These are phyloP conservation scores for Fusarium stilboides DNA, from an alignment of 2,329 filamentous ascomycete genomes.

Conservation along the genomic window DNA sequence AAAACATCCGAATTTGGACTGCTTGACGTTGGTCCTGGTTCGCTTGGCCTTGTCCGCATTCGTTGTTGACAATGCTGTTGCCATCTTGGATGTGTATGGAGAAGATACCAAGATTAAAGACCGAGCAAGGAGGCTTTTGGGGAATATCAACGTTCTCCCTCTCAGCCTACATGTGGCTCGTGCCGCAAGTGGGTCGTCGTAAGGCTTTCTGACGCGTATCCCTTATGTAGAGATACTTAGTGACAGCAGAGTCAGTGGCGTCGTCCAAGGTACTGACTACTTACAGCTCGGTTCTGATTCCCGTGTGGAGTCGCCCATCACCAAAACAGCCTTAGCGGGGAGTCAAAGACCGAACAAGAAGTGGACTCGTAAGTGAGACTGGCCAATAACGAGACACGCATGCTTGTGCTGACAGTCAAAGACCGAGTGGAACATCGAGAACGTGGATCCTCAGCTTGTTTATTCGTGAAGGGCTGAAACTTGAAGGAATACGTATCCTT, in stretches of 20 bases:
- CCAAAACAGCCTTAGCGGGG: neutral
- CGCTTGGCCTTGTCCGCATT: conserved; percentile 12
- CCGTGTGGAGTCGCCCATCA: neutral
- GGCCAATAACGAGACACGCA: neutral
- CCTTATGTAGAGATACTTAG: neutral
- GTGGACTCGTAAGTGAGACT: accelerated
- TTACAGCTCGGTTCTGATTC: neutral
- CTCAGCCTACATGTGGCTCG: neutral
- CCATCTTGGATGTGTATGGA: neutral
- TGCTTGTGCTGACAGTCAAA: neutral
- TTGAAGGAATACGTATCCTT: too few relatives aligned
- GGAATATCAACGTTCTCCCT: too few relatives aligned
- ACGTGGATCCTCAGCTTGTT: too few relatives aligned
- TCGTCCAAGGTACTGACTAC: neutral
- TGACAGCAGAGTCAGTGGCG: too few relatives aligned
- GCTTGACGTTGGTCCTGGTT: conserved; percentile 44
- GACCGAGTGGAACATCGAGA: conserved; percentile 14
- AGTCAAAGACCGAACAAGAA: conserved; percentile 22
- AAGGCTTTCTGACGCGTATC: neutral
- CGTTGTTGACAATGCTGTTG: neutral
- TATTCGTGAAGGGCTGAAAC: too few relatives aligned
- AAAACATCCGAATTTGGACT: conserved; percentile 44
- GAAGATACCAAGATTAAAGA: conserved; percentile 8
- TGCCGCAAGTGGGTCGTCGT: neutral
- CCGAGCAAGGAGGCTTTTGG: neutral